Base-by-base conservation (phyloP, 305 asterid genomes). In the Lippia alba region DNA sequence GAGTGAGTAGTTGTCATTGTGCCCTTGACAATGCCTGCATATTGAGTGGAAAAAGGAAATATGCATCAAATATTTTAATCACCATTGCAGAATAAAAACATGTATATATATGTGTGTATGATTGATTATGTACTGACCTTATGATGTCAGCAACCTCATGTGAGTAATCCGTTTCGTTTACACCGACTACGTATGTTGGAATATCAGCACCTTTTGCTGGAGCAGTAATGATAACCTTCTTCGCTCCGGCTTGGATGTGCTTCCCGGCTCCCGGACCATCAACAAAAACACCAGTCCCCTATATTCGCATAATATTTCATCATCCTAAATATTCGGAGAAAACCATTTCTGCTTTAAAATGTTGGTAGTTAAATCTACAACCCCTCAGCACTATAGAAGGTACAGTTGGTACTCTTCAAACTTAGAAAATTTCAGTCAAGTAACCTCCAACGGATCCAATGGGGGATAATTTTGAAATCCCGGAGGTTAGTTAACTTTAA, bases 241-340 rank as follows among this genome's bases (percentile, higher is more conserved):
- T 85, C 34, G 94, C 96, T 57, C 96, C 96, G 2, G 96, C 96
- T 79, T 87, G 94, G 87, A 89, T 80, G 68, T 89, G 96, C 76
- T 89, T 89, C 19, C 94, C 96, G 3, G 96, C 96, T 63, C 96
- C 96, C 4, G 94, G 94, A 7, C 96, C 96, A 65, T 87, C 96
- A 16, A 90, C 95, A 2, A 90, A 89, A 50, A 89, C 96, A 58
- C 96, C 92, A 0, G 96, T 89, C 64, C 92, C 96, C 92, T 86
- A 80, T 44, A 49, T 72, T 56, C 60, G 60, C 61, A 39, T 55
- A 0, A 8, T 11, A 8, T 44, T 44, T 44, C 10, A 44, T 44
- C 49, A 44, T 8, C 49, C 49, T 11, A 44, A 36, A 36, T 36
- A 36, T 36, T 36, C 9, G 30, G 30, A 24, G 9, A 36, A 36